These are phyloP conservation scores for Lepidium campestre DNA, from an alignment of 441 rosid genomes.

Conservation along the genomic window DNA sequence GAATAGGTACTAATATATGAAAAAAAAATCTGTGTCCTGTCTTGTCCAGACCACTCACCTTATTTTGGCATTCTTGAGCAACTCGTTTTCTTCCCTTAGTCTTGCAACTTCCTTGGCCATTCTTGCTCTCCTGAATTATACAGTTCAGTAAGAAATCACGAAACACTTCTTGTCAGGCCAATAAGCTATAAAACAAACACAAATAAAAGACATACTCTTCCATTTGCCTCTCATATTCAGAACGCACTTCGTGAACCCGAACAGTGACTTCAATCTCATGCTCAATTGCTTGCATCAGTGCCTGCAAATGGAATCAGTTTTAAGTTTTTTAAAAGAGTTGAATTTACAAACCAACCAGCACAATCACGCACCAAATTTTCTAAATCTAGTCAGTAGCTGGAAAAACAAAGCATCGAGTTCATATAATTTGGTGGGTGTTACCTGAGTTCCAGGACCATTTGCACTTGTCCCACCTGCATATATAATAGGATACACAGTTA, in stretches of 20 bases:
- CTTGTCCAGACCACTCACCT: constrained; percentile 38
- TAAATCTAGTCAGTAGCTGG: background rate
- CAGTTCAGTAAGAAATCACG: background rate
- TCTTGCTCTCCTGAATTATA: constrained; percentile 67
- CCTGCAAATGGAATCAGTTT: constrained; percentile 41
- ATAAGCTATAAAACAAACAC: constrained; percentile 8
- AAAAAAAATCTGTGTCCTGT: background rate
- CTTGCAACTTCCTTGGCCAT: constrained; percentile 85
- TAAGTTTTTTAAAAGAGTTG: constrained; percentile 1
- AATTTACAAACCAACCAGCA: constrained; percentile 1
- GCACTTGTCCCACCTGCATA: constrained; percentile 52
- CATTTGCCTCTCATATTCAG: constrained; percentile 85
- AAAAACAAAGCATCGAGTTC: constrained; percentile 2
- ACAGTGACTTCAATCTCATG: constrained; percentile 95
- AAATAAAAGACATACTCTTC: constrained; percentile 69
- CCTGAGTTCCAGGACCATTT: constrained; percentile 81
- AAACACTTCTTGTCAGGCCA: background rate
- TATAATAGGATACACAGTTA: constrained; percentile 13
- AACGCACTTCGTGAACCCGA: constrained; percentile 88
- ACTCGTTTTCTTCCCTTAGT: constrained; percentile 70
- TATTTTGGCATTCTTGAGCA: constrained; percentile 50
- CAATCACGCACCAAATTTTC: background rate
- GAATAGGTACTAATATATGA: background rate
- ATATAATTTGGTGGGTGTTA: constrained; percentile 24
- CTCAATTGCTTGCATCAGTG: constrained; percentile 83